A percentile compares a stretch with the other conserved stretches of the same genome.
phyloP scores from a whole-genome alignment of 306 rosid genomes.

The Cicer cuneatum region DNA sequence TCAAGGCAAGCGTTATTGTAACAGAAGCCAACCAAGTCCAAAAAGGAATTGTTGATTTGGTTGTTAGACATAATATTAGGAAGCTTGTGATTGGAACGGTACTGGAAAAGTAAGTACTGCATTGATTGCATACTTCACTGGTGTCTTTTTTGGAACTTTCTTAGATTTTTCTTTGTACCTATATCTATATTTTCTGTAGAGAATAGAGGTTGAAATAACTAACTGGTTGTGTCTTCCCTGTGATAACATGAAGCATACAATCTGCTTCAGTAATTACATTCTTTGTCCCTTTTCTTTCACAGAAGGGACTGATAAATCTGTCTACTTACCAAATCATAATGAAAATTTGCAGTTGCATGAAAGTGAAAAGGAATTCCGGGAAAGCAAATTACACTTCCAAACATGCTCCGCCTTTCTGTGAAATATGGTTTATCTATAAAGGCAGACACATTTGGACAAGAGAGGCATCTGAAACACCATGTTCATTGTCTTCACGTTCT shows the following conservation, averaged over 20 bases:
- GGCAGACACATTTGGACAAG: constrained; percentile 84
- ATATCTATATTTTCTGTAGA: constrained; percentile 18
- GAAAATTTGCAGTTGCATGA: constrained; percentile 65
- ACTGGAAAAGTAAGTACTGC: constrained; percentile 67
- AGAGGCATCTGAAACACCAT: constrained; percentile 67
- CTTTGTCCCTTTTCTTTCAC: neutral
- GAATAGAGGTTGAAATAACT: neutral
- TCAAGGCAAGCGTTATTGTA: constrained; percentile 57
- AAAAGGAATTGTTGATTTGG: constrained; percentile 78
- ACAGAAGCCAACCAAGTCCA: constrained; percentile 71
- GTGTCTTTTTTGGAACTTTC: constrained; percentile 3
- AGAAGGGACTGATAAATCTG: constrained; percentile 28
- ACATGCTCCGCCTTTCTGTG: constrained; percentile 74
- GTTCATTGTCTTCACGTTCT: constrained; percentile 50
- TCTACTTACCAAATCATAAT: constrained; percentile 41
- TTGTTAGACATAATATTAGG: constrained; percentile 57
- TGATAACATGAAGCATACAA: constrained; percentile 29
- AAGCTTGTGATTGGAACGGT: constrained; percentile 85
- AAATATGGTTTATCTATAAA: constrained; percentile 82
- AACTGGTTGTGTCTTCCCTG: constrained; percentile 1
- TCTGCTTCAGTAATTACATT: constrained; percentile 25
- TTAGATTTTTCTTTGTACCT: neutral
- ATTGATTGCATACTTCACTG: constrained; percentile 9
- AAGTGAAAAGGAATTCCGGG: constrained; percentile 71
- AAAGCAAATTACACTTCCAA: constrained; percentile 80